Evolutionary conservation across 78 protist genomes (phyloP).

Genomic region (Acrasis kona): DNA sequence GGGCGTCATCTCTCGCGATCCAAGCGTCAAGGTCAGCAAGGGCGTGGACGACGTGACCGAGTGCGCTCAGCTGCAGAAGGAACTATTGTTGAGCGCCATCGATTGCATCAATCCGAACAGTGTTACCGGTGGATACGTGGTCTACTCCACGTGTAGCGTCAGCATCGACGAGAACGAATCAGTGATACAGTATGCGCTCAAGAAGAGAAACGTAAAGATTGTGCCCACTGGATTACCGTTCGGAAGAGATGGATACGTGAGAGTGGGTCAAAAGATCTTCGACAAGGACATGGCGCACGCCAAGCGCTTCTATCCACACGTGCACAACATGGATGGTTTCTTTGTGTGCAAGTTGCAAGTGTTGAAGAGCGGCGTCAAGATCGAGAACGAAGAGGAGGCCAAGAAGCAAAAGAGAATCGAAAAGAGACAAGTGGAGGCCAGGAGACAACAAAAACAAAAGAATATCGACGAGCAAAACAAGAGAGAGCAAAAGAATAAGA

Average conservation of each 20-base stretch:
- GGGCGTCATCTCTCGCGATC: slow-evolving; percentile 96
- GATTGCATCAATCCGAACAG: slow-evolving; percentile 77
- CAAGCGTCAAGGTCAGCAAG: slow-evolving; percentile 58
- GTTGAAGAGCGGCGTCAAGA: slow-evolving; percentile 42
- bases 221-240: slow-evolving; percentile 78
- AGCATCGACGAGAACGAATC: slow-evolving; percentile 94
- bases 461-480: too few species aligned
- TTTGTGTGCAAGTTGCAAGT: slow-evolving; percentile 91
- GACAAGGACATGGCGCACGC: slow-evolving; percentile 44
- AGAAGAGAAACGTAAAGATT: slow-evolving; percentile 55
- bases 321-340: slow-evolving; percentile 99
- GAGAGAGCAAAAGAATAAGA: too few species aligned
- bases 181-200: slow-evolving; percentile 89
- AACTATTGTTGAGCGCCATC: slow-evolving; percentile 92
- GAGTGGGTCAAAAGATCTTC: slow-evolving; percentile 45
- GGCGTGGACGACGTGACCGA: slow-evolving; percentile 67
- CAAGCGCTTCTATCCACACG: slow-evolving; percentile 95
- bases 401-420: neutral
- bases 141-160: slow-evolving; percentile 83
- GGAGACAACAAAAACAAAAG: too few species aligned
- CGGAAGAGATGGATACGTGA: slow-evolving; percentile 77
- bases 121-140: slow-evolving; percentile 81
- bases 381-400: neutral
- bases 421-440: neutral
- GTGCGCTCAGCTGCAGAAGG: slow-evolving; percentile 78